Base-by-base conservation (phyloP, 2,329 filamentous ascomycete genomes). In the Colletotrichum navitas region DNA sequence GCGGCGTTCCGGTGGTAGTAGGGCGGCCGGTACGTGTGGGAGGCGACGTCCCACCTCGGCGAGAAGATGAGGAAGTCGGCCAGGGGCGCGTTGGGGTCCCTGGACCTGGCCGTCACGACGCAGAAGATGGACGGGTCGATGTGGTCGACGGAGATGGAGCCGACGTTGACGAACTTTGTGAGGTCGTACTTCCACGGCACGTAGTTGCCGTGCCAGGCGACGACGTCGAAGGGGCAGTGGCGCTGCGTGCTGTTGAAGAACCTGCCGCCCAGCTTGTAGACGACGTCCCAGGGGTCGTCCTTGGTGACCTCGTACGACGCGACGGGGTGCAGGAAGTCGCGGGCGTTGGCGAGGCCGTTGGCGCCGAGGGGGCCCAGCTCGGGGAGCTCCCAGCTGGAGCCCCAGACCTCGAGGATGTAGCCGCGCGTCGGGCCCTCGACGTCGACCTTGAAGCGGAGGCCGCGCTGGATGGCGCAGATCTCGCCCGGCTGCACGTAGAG, bases 141-240 rank as follows among this genome's bases (percentile, higher is more conserved):
- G 73, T 93, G 91, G 76, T 93, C 90, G 75, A 85, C 87, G 10
- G 84, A 87, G 62, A 89, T 86, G 73, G 83, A 85, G 62, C 88
- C 90, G 79, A 88, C 80, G 80, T 86, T 86, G 85, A 91, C 77
- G 83, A 91, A 81, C 68, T 86, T 87, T 10, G 85, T 86, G 5
- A 89, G 77, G 62, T 86, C 86, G 76, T 89, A 89, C 77, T 88
- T 88, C 79, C 85, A 88, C 0, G 86, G 87, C 65, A 89, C 89
- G 75, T 92, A 91, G 63, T 88, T 90, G n/a, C 91, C 91, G 75
- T 92, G 90, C 91, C 91, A 93, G 2, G 90, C 91, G 0, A 92
- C 89, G 1, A 93, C 91, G 74, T 93, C 91, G 76, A 92, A 93
- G 0, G 91, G 91, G 2, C 87, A 90, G 77, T 93, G 91, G 29